Conservation (phyloP, 305 asterid genomes). For the Solanum chacoense region DNA sequence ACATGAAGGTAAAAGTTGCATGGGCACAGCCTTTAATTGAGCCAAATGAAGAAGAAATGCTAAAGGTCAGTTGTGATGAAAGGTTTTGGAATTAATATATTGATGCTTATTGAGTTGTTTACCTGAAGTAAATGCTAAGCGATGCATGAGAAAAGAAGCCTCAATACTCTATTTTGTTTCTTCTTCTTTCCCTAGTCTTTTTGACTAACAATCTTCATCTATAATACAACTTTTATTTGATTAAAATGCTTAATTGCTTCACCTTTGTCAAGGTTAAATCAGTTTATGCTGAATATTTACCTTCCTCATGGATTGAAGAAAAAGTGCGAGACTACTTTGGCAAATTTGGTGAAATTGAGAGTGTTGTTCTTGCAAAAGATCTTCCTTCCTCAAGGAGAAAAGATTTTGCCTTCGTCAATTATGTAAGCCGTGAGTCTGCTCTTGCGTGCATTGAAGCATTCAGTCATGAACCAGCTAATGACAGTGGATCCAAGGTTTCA, state of each 20-base stretch:
- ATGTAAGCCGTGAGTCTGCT: constrained; percentile 52
- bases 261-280: constrained; percentile 42
- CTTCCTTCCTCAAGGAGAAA: constrained; percentile 51
- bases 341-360: constrained; percentile 69
- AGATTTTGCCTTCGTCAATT: constrained; percentile 61
- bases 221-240: neutral
- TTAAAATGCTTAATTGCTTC: constrained; percentile 7
- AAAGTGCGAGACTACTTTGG: constrained; percentile 41
- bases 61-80: constrained; percentile 37
- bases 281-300: constrained; percentile 58
- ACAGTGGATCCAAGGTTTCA: constrained; percentile 40
- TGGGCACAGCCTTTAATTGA: constrained; percentile 64
- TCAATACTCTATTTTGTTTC: neutral
- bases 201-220: neutral
- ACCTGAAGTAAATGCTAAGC: neutral
- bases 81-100: neutral
- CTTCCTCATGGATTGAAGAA: constrained; percentile 54
- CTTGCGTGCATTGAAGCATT: constrained; percentile 52
- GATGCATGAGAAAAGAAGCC: constrained; percentile 1
- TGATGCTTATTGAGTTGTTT: neutral
- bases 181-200: neutral
- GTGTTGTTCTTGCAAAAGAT: constrained; percentile 42
- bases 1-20: constrained; percentile 35
- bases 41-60: constrained; percentile 54
- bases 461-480: constrained; percentile 27